Conservation (phyloP, 2,329 filamentous ascomycete species). For the Colletotrichum sp. region DNA sequence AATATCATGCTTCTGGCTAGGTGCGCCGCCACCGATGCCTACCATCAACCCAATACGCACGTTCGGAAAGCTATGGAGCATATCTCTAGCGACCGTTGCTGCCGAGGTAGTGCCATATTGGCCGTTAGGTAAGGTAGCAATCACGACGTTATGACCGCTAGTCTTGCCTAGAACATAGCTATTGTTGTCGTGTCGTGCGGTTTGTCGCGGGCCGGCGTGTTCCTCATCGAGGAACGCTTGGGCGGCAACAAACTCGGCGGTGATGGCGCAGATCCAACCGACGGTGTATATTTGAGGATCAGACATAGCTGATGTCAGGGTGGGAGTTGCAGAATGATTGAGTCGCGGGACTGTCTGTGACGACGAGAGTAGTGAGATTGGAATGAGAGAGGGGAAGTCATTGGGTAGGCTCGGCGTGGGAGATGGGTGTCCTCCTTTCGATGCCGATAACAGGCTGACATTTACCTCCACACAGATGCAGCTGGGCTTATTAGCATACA, state of each 20-base stretch:
- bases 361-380: not conserved
- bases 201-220: not conserved
- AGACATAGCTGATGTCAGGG: not conserved
- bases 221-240: not conserved
- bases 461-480: not conserved
- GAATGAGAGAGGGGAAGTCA: not conserved
- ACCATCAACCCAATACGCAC: slow-evolving; percentile 4
- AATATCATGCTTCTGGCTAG: not conserved
- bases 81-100: slow-evolving; percentile 8
- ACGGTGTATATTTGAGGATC: not conserved
- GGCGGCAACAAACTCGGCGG: not conserved
- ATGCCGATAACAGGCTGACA: not conserved
- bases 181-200: slow-evolving; percentile 27
- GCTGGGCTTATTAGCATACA: not conserved
- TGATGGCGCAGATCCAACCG: slow-evolving; percentile 1
- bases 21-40: not conserved
- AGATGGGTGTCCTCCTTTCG: not conserved
- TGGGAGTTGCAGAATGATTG: not conserved
- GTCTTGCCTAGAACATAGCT: slow-evolving; percentile 36
- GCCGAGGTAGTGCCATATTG: slow-evolving; percentile 31
- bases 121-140: slow-evolving; percentile 30
- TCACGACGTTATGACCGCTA: slow-evolving; percentile 38
- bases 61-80: slow-evolving; percentile 6
- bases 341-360: not conserved
- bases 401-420: not conserved